These are phyloP conservation scores for Inga laurina DNA, from an alignment of 306 rosid species.

Conservation along the genomic window DNA sequence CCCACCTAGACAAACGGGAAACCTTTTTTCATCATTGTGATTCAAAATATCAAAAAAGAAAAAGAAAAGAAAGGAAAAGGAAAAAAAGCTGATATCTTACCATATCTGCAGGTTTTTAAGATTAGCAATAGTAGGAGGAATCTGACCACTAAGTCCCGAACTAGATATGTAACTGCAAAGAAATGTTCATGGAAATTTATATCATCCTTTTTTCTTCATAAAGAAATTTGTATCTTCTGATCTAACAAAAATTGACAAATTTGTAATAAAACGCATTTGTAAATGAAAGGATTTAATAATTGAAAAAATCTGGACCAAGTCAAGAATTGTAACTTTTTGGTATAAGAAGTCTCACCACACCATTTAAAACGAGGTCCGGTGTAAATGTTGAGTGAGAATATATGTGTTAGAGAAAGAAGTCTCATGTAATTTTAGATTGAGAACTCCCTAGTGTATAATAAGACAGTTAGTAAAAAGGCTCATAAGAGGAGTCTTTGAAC, in stretches of 20 bases:
- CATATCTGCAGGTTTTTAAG: constrained; percentile 45
- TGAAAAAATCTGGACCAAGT: neutral
- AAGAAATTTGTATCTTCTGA: neutral
- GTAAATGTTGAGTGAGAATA: too few relatives aligned
- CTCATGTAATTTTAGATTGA: too few relatives aligned
- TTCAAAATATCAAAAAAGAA: neutral
- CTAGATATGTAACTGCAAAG: constrained; percentile 62
- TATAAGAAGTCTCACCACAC: neutral
- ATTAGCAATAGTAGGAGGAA: constrained; percentile 72
- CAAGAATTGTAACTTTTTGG: neutral
- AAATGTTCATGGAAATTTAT: constrained; percentile 31
- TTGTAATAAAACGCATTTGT: neutral
- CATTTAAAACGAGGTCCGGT: neutral
- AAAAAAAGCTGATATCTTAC: constrained; percentile 47
- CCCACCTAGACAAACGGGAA: constrained; percentile 55
- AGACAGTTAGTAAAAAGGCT: too few relatives aligned
- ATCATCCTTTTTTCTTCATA: neutral
- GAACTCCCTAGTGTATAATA: too few relatives aligned
- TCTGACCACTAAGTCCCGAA: constrained; percentile 73
- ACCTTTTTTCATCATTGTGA: neutral
- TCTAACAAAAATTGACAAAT: neutral
- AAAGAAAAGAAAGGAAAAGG: neutral
- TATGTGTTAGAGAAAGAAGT: too few relatives aligned
- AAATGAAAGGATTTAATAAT: neutral
- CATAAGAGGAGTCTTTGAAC: too few relatives aligned